phyloP scores from a whole-genome alignment of 345 rosid species.

The Cardiospermum halicacabum region DNA sequence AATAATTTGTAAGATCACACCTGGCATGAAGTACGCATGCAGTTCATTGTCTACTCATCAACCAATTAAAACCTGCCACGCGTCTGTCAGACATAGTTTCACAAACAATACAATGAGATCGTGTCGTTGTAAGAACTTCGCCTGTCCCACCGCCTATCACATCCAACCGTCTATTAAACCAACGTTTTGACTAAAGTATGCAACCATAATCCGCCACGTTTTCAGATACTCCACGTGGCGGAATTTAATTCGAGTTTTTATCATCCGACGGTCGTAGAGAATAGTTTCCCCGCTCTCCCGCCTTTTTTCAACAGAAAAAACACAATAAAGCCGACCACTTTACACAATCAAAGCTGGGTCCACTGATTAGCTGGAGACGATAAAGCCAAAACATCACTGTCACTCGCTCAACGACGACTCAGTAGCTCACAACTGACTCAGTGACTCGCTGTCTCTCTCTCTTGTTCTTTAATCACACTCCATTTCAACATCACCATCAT shows the following conservation, averaged over 20 bases:
- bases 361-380: conserved; percentile 13
- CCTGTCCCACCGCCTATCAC: background rate
- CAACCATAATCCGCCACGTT: no score
- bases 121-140: no score
- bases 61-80: no score
- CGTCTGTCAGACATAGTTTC: no score
- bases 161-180: background rate
- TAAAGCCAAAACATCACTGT: conserved; percentile 1
- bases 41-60: no score
- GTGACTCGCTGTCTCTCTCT: background rate
- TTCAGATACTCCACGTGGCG: no score
- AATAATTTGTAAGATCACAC: background rate
- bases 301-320: background rate
- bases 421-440: background rate
- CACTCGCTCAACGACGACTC: background rate
- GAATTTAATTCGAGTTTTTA: no score
- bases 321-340: background rate
- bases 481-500: conserved; percentile 4
- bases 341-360: conserved; percentile 9
- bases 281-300: background rate
- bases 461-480: background rate
- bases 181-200: no score
- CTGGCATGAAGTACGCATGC: background rate
- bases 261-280: background rate
- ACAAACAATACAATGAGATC: no score